Base-by-base conservation (phyloP, 2,329 filamentous ascomycete species). In the Mycosphaerelloides madeirae region DNA sequence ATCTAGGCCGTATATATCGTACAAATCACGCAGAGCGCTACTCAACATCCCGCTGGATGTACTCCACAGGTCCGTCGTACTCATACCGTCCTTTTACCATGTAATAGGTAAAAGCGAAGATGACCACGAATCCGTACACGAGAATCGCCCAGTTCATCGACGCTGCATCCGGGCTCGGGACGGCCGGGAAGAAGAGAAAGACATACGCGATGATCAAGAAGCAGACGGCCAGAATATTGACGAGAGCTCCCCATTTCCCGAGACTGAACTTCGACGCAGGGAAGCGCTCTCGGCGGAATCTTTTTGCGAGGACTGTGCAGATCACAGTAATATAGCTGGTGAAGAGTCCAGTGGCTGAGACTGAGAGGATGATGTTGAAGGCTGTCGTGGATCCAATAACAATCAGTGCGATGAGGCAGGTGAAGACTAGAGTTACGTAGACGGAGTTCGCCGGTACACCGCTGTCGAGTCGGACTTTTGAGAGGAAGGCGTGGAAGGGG, bases 281-380 rank as follows among this genome's bases (percentile, higher is more conserved):
- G 31, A 61, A 52, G 8, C 41, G 48, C 25, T 56, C 50, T 13
- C 49, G 43, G 8, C 51, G 51, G 28, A 58, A 34, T 5, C 55
- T 42, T 36, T 54, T 55, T 2, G 44, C 46, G 4, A 56, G 38
- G 14, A 61, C 47, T 14, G 49, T 56, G 29, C 41, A 36, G 36
- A 61, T 56, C 31, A 53, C 43, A 8, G 36, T 46, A 22, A 59
- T 29, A 44, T 58, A 59, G 34, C 51, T 53, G 31, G 50, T 52
- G 44, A 56, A 53, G 29, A 61, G 48, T 9, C 48, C 52, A 13
- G 49, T 50, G 18, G 49, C 48, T 4, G 61, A 64, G 15, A 72
- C 59, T 3, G 68, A 67, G 20, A 71, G 63, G 34, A 70, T 68
- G 32, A 67, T 68, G 48, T 66, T 64, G 44, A 74, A 65, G 8